Conservation (phyloP, 192 early-diverging fungal species). For the Dimargaris cristalligena region DNA sequence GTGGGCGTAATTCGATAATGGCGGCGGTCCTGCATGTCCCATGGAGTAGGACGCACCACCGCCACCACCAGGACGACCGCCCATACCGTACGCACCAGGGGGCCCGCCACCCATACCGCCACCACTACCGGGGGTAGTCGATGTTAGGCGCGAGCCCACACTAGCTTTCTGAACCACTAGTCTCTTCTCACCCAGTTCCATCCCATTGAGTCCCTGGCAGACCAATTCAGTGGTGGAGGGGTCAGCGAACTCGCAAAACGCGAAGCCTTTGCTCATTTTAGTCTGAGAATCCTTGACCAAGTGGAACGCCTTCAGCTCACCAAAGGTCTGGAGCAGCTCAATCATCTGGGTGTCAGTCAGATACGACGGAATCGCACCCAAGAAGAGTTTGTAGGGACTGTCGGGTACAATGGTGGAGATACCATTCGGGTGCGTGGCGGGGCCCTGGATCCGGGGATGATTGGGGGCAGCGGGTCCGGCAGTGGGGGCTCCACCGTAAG, state of each 20-base stretch:
- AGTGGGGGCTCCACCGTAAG: slow-evolving; percentile 34
- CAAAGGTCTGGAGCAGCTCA: slow-evolving; percentile 87
- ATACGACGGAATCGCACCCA: slow-evolving; percentile 80
- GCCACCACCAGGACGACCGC: slow-evolving; percentile 21
- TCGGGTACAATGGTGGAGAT: slow-evolving; percentile 85
- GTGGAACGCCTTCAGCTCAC: slow-evolving; percentile 81
- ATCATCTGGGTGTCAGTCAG: slow-evolving; percentile 86
- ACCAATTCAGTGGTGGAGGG: slow-evolving; percentile 79
- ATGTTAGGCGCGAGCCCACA: slow-evolving; percentile 59
- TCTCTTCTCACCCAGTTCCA: slow-evolving; percentile 86
- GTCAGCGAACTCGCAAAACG: slow-evolving; percentile 91
- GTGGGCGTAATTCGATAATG: slow-evolving; percentile 18
- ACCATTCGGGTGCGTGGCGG: slow-evolving; percentile 55
- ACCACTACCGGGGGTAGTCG: slow-evolving; percentile 9
- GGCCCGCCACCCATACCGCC: slow-evolving; percentile 20
- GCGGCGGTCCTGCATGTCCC: slow-evolving; percentile 7
- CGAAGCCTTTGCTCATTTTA: slow-evolving; percentile 77
- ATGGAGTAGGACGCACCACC: slow-evolving; percentile 14
- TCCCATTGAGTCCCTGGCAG: slow-evolving; percentile 85
- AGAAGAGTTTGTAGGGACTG: slow-evolving; percentile 82
- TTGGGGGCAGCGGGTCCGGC: slow-evolving; percentile 39
- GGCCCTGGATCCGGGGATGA: too few species aligned
- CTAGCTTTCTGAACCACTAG: slow-evolving; percentile 88
- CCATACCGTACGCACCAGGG: slow-evolving; percentile 5
- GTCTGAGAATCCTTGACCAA: slow-evolving; percentile 71